Evolutionary conservation across 139 green algal genomes (phyloP).

Genomic region (Micractinium conductrix): DNA sequence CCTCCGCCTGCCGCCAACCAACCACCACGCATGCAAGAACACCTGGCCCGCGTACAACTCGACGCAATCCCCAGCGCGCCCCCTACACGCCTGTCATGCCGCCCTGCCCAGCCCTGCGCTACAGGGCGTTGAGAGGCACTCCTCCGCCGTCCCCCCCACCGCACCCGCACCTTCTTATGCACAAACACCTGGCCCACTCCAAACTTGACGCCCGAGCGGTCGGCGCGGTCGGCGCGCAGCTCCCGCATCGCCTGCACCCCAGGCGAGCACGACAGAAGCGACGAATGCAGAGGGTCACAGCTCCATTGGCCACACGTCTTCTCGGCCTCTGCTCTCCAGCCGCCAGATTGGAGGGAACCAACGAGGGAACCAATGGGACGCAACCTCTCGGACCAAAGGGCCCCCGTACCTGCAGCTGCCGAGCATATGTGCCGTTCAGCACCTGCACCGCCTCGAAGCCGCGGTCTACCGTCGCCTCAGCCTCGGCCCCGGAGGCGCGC

Average conservation of each 20-base stretch:
- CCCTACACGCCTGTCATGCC: not conserved
- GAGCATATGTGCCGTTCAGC: slow-evolving; percentile 33
- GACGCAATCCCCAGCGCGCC: no score
- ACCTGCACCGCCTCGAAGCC: slow-evolving; percentile 34
- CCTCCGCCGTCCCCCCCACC: not conserved
- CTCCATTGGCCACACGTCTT: no score
- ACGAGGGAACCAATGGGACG: no score
- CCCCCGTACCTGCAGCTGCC: not conserved
- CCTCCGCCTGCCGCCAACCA: no score
- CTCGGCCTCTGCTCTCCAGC: no score
- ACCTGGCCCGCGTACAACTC: no score
- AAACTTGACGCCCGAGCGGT: slow-evolving; percentile 22
- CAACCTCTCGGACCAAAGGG: no score
- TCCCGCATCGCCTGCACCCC: slow-evolving; percentile 19
- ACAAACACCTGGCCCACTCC: slow-evolving; percentile 40
- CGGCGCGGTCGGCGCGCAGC: slow-evolving; percentile 2
- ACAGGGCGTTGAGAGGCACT: not conserved
- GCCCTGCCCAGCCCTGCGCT: not conserved
- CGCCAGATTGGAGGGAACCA: no score
- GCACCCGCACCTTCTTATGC: slow-evolving; percentile 30
- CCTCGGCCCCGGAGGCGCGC: not conserved
- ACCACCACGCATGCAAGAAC: no score
- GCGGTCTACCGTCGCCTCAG: slow-evolving; percentile 16
- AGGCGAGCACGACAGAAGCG: not conserved
- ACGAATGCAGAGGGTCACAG: no score